Base-by-base conservation (phyloP, 345 rosid species). In the Euclidium syriacum region DNA sequence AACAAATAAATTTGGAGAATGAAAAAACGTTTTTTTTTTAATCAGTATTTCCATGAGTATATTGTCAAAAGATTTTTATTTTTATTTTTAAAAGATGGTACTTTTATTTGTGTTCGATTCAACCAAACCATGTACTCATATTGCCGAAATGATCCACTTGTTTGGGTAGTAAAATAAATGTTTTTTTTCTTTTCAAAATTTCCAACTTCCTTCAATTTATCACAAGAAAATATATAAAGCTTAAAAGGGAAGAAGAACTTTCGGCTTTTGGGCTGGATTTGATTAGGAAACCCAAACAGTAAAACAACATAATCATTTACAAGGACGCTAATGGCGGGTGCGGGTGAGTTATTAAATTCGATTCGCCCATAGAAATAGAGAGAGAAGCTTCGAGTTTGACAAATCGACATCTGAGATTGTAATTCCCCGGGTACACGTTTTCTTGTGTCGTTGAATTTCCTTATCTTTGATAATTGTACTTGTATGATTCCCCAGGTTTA, bases 121-220 rank as follows among this genome's bases (percentile, higher is more conserved):
- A 39, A 42, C 51, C 42, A 19, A 19, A 43, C 24, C 30, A 56
- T 25, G 0, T 48, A 12, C 35, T 47, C 5, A 52, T 35, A n/a
- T n/a, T n/a, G n/a, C n/a, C 30, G 6, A 43, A n/a, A 29, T 5
- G 12, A 44, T 20, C 65, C 15, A 44, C n/a, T 44, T 59, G 6
- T 39, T 25, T 49, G 38, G 25, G 49, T 64, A 17, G 32, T n/a
- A 55, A 29, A 55, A 8, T 55, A 44, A 65, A 46, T 55, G 56
- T 23, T 12, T 1, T 3, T 46, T 41, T 55, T 35, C 4, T 46
- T 41, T 55, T 35, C 11, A 23, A 53, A 40, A 39, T 0, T 11
- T 39, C 43, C 32, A 51, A 51, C 32, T 24, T 35, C 48, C 14
- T 25, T n/a, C 26, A 3, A 54, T 7, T 19, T 16, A 17, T 52